Percentiles rank a stretch among this genome's conserved stretches.
phyloP scores from a whole-genome alignment of 2,329 filamentous ascomycete species.

The Mycocentrospora acerina region DNA sequence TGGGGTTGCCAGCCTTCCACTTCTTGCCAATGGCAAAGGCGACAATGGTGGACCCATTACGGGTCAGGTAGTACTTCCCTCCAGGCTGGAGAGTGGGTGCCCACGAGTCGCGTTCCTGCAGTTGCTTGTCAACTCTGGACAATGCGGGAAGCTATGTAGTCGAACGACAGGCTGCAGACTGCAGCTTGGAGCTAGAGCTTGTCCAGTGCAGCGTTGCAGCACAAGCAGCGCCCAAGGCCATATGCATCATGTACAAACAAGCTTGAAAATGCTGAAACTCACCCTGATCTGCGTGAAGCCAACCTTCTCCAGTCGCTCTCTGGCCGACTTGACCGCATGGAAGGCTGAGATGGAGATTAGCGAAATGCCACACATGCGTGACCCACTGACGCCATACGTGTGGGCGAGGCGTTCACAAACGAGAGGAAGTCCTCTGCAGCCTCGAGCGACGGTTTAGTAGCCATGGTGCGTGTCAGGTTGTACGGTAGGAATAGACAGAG shows the following conservation, averaged over 20 bases:
- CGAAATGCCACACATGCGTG: slow-evolving; percentile 2
- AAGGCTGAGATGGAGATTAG: slow-evolving; percentile 65
- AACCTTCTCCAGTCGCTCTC: slow-evolving; percentile 73
- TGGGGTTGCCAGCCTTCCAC: slow-evolving; percentile 89
- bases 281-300: slow-evolving; percentile 84
- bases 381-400: slow-evolving; percentile 61
- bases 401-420: slow-evolving; percentile 93
- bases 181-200: too few relatives aligned
- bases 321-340: slow-evolving; percentile 83
- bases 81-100: slow-evolving; percentile 75
- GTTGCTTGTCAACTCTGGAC: background rate
- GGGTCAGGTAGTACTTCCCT: slow-evolving; percentile 94
- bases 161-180: too few relatives aligned
- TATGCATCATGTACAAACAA: background rate
- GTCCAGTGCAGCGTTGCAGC: too few relatives aligned
- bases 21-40: slow-evolving; percentile 88
- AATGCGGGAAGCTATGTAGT: too few relatives aligned
- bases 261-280: slow-evolving; percentile 1
- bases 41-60: slow-evolving; percentile 88
- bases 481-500: slow-evolving; percentile 11
- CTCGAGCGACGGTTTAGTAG: slow-evolving; percentile 44
- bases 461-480: slow-evolving; percentile 30
- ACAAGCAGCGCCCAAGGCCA: slow-evolving; percentile 1
- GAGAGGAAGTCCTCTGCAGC: slow-evolving; percentile 80
- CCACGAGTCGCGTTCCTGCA: slow-evolving; percentile 86